Evolutionary conservation across 116 monocot species (phyloP).

Genomic region (Thalassia testudinum): DNA sequence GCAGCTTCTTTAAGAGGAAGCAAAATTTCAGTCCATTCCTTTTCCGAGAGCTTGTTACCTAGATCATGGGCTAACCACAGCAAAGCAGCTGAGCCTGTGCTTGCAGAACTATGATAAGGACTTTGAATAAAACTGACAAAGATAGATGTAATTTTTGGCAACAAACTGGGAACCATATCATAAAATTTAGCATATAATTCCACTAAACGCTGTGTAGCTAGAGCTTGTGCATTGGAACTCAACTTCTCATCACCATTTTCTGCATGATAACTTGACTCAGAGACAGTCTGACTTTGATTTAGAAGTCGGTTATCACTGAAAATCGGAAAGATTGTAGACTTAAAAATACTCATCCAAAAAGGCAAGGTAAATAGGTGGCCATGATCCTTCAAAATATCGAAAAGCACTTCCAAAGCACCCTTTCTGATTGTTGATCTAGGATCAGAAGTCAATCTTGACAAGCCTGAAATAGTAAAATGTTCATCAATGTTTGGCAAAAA

Average conservation of each 20-base stretch:
- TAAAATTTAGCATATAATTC: conserved; percentile 62
- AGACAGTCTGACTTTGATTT: conserved; percentile 10
- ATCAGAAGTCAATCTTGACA: conserved; percentile 88
- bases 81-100: conserved; percentile 42
- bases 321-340: conserved; percentile 77
- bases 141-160: conserved; percentile 36
- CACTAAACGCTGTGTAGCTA: conserved; percentile 55
- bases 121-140: conserved; percentile 47
- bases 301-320: conserved; percentile 20
- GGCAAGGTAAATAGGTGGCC: conserved; percentile 69
- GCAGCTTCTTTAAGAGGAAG: conserved; percentile 38
- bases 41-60: conserved; percentile 36
- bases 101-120: conserved; percentile 56
- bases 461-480: conserved; percentile 35
- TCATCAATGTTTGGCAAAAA: neutral
- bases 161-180: conserved; percentile 37
- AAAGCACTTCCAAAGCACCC: conserved; percentile 83
- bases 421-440: conserved; percentile 67
- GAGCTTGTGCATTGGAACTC: conserved; percentile 32
- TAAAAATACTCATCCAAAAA: conserved; percentile 69
- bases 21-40: conserved; percentile 65
- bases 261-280: conserved; percentile 9
- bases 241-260: conserved; percentile 33
- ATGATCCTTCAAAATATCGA: conserved; percentile 91
- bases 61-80: conserved; percentile 35